Evolutionary conservation across 305 asterid genomes (phyloP).

Genomic region (Solanum hybrid): DNA sequence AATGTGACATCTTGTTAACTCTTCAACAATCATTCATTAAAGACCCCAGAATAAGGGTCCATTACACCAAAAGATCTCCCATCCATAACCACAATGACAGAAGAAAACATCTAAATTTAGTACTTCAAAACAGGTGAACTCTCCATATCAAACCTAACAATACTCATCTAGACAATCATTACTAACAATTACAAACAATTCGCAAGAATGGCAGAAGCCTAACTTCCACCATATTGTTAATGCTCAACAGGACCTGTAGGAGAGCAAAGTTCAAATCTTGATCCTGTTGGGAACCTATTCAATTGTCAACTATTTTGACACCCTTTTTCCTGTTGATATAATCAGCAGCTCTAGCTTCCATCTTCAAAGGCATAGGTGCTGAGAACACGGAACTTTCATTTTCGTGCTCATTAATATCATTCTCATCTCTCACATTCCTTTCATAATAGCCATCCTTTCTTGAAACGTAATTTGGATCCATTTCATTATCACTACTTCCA

Average conservation of each 20-base stretch:
- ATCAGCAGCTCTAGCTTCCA: constrained; percentile 29
- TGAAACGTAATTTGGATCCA: constrained; percentile 12
- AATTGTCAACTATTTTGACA: constrained; percentile 6
- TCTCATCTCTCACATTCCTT: constrained; percentile 7
- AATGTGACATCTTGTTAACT: neutral
- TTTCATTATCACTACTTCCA: constrained; percentile 30
- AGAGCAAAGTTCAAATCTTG: neutral
- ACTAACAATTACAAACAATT: neutral
- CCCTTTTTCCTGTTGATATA: constrained; percentile 21
- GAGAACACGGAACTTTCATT: constrained; percentile 21
- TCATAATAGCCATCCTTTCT: constrained; percentile 2
- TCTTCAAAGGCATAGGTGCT: constrained; percentile 47
- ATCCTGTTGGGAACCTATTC: neutral
- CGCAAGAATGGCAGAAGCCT: neutral
- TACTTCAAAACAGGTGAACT: neutral
- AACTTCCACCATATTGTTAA: neutral
- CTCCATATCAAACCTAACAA: neutral
- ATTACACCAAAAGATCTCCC: neutral
- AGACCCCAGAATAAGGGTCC: neutral
- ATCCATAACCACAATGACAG: neutral
- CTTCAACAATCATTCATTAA: neutral
- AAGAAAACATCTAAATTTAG: neutral
- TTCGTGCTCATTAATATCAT: constrained; percentile 7
- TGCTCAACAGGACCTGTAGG: neutral
- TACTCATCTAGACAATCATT: neutral